A percentile compares a stretch with the other conserved stretches of the same genome.
Conservation (phyloP, 2,329 filamentous ascomycete species). For the Tolypocladium sp. region DNA sequence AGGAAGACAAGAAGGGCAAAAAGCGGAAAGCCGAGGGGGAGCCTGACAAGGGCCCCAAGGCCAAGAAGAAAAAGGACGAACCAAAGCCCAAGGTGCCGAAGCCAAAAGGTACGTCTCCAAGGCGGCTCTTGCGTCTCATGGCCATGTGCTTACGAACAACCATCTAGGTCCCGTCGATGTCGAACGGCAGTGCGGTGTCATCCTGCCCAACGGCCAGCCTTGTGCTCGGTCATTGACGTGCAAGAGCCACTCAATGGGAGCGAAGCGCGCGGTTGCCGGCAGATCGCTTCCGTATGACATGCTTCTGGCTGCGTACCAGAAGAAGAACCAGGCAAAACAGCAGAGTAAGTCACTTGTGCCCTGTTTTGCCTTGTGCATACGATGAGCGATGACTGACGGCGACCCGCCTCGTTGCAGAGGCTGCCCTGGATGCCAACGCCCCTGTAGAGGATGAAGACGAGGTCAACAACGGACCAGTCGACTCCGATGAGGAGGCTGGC, state of each 20-base stretch:
- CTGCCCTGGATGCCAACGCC: constrained; percentile 88
- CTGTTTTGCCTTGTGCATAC: background rate
- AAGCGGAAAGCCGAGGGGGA: constrained; percentile 70
- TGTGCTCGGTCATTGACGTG: constrained; percentile 86
- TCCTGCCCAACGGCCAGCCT: constrained; percentile 73
- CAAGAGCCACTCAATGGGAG: constrained; percentile 92
- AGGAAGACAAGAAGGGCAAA: constrained; percentile 60
- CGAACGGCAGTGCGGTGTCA: constrained; percentile 85
- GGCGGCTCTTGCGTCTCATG: background rate
- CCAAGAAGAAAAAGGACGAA: constrained; percentile 94
- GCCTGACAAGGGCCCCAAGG: constrained; percentile 73
- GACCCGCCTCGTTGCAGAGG: constrained; percentile 47
- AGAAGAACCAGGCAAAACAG: constrained; percentile 98
- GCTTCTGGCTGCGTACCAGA: constrained; percentile 79
- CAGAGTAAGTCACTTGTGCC: constrained; percentile 58
- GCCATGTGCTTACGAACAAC: background rate
- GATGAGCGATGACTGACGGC: background rate
- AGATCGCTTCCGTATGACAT: constrained; percentile 87
- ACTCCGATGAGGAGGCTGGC: constrained; percentile 90
- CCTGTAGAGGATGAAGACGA: constrained; percentile 82
- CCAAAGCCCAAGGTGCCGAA: constrained; percentile 76
- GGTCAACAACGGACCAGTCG: constrained; percentile 68
- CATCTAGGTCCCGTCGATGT: constrained; percentile 73
- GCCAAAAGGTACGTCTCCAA: constrained; percentile 54
- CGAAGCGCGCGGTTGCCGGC: constrained; percentile 80